Percentiles rank a stretch among this genome's conserved stretches.
phyloP scores from a whole-genome alignment of 2,329 filamentous ascomycete species.

The Aspergillus neotritici region DNA sequence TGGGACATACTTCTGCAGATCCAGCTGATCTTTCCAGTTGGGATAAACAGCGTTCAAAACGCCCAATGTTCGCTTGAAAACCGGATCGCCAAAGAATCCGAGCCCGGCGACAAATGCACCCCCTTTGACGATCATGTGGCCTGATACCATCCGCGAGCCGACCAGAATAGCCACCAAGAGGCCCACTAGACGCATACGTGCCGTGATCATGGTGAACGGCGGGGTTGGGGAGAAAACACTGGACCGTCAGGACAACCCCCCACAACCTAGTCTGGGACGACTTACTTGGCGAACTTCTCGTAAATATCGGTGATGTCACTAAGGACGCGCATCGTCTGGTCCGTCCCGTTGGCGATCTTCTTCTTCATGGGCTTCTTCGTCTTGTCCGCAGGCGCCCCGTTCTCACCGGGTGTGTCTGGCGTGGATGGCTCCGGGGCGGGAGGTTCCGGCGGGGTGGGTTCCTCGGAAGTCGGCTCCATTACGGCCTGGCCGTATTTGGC shows the following conservation, averaged over 20 bases:
- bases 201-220: conserved; percentile 53
- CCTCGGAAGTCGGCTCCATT: conserved; percentile 44
- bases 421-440: conserved; percentile 49
- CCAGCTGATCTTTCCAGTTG: conserved; percentile 69
- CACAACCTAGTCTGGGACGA: conserved; percentile 1
- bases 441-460: conserved; percentile 42
- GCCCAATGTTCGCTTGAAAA: conserved; percentile 56
- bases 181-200: conserved; percentile 51
- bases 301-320: conserved; percentile 59
- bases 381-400: conserved; percentile 50
- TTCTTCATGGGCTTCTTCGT: conserved; percentile 75
- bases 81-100: conserved; percentile 72
- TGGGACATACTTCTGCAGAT: conserved; percentile 55
- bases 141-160: conserved; percentile 49
- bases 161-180: conserved; percentile 51
- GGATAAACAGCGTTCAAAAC: conserved; percentile 51
- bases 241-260: background rate
- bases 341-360: conserved; percentile 69
- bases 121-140: conserved; percentile 61
- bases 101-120: conserved; percentile 63
- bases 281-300: conserved; percentile 58
- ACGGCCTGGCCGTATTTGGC: conserved; percentile 69
- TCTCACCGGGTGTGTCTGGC: conserved; percentile 48
- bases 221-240: conserved; percentile 58
- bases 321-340: conserved; percentile 64